phyloP scores from a whole-genome alignment of 371 early-diverging fungal species.

The Amoeboaphelidium protococcarum region DNA sequence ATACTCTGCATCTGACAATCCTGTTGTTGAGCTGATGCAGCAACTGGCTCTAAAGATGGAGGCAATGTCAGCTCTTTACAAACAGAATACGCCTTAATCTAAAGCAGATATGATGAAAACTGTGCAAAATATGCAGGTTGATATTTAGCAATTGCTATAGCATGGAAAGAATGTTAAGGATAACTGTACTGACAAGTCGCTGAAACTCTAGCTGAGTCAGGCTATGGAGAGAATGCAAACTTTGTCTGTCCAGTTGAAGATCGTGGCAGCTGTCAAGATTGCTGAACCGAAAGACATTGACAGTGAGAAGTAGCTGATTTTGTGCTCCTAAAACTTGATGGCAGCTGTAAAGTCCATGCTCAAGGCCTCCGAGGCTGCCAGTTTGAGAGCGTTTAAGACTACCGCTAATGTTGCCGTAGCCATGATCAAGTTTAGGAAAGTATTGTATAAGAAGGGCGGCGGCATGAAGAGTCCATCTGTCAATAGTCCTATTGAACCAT shows the following conservation, averaged over 20 bases:
- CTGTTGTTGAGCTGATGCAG: constrained; percentile 10
- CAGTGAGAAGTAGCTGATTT: constrained; percentile 12
- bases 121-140: constrained; percentile 11
- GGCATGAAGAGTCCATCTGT: too few relatives aligned
- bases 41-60: constrained; percentile 10
- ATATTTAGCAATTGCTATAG: constrained; percentile 5
- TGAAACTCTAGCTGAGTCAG: constrained; percentile 7
- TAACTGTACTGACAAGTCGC: constrained; percentile 13
- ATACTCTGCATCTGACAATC: constrained; percentile 15
- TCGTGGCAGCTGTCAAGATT: constrained; percentile 22
- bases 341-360: constrained; percentile 10
- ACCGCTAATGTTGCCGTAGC: constrained; percentile 2
- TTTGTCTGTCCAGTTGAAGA: constrained; percentile 17
- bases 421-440: constrained; percentile 1
- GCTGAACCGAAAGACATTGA: constrained; percentile 13
- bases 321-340: constrained; percentile 16
- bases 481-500: too few relatives aligned
- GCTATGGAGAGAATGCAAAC: constrained; percentile 12
- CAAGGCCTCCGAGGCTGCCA: constrained; percentile 12
- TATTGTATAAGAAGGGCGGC: too few relatives aligned
- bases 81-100: constrained; percentile 5
- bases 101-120: constrained; percentile 15
- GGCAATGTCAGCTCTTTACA: constrained; percentile 9
- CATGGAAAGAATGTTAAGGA: constrained; percentile 7
- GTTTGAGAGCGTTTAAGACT: not conserved